Base-by-base conservation (phyloP, 1,139 yeast species). In the Suzukiozyma palmioleophila region DNA sequence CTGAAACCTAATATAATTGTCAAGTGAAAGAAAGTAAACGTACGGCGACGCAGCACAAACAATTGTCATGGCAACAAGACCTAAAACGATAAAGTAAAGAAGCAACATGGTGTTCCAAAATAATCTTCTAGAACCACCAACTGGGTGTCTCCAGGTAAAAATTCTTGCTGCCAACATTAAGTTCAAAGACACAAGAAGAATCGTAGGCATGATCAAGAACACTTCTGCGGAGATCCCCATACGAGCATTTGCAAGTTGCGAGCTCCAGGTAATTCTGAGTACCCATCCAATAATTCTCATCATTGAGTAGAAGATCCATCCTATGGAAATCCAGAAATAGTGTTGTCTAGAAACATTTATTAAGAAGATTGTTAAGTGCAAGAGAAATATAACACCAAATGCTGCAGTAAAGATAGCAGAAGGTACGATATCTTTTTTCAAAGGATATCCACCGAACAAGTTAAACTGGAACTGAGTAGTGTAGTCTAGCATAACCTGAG, bases 71-170 rank as follows among this genome's bases (percentile, higher is more conserved):
- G 51, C 63, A 32, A 69, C 51, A 32, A 69, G 54, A 10, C 59
- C 50, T 3, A 47, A 39, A 27, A 69, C 73, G 22, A 64, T 46
- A 3, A 41, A 46, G 45, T 69, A 69, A 42, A 63, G 51, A 1
- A 43, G 41, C 34, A 59, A 50, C 74, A 69, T 69, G 38, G 57
- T 45, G 38, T 53, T 43, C 62, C 68, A 66, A 46, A 69, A 69
- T 34, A 67, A 49, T 35, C 46, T 52, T 36, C 73, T 49, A 22
- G 68, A 61, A 45, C 75, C 75, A 41, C 74, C 74, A 3, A 67
- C 74, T 11, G 75, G 75, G 51, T 69, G 75, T 53, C 75, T 59
- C 74, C 74, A 69, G 2, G 73, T 67, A 48, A 69, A 69, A 27
- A 69, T 53, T 45, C 75, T 57, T 49, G 68, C 74, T 10, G 73